Percentiles rank a stretch among this genome's conserved stretches.
Conservation (phyloP, 768 basidiomycete species). For the Xerocomellus chrysenteron region DNA sequence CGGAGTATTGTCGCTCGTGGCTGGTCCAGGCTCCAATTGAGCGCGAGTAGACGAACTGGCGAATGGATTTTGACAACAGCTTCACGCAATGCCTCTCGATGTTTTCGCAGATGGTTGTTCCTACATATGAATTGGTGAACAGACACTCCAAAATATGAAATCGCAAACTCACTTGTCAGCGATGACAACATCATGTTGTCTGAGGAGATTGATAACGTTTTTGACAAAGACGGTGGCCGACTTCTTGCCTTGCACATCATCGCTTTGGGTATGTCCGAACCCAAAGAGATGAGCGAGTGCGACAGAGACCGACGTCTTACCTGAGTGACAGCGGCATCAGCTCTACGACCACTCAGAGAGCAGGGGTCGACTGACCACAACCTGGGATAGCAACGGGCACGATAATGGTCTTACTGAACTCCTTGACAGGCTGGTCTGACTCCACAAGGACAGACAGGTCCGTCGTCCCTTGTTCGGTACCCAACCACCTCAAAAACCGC, state of each 20-base stretch:
- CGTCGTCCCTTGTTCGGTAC: constrained; percentile 45
- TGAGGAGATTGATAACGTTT: constrained; percentile 65
- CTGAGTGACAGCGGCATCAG: constrained; percentile 36
- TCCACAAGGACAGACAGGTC: constrained; percentile 30
- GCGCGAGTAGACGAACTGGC: constrained; percentile 73
- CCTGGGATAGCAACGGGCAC: constrained; percentile 91
- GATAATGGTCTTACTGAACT: constrained; percentile 75
- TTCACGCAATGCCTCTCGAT: constrained; percentile 69
- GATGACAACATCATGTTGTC: constrained; percentile 73
- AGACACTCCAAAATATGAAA: not conserved
- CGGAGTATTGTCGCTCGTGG: constrained; percentile 65
- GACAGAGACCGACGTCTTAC: constrained; percentile 84
- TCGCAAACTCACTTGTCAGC: constrained; percentile 76
- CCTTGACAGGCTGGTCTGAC: constrained; percentile 15
- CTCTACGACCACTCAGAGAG: not conserved
- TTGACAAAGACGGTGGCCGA: constrained; percentile 65
- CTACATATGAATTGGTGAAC: constrained; percentile 36
- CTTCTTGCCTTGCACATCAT: constrained; percentile 82
- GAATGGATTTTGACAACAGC: constrained; percentile 43
- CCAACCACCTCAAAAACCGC: constrained; percentile 69
- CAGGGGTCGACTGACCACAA: constrained; percentile 58
- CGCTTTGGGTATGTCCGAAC: constrained; percentile 92
- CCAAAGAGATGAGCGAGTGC: constrained; percentile 78
- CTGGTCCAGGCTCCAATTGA: constrained; percentile 69
- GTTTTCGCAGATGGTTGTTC: constrained; percentile 86